Conservation (phyloP, 2,329 filamentous ascomycete species). For the Trichoderma sp. region DNA sequence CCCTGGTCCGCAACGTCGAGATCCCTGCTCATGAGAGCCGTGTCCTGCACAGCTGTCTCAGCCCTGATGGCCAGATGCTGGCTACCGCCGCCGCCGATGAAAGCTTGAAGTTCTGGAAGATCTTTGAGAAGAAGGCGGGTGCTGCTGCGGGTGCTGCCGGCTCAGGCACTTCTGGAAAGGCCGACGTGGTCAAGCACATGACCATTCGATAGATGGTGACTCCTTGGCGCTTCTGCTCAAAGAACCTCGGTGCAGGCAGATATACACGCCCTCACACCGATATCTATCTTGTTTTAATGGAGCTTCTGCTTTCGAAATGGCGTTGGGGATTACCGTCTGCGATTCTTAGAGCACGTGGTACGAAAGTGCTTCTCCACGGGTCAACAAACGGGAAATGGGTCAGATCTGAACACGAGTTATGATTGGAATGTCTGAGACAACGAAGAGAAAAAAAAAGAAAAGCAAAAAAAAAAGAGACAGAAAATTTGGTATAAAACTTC, state of each 20-base stretch:
- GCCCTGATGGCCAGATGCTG: slow-evolving; percentile 96
- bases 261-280: slow-evolving; percentile 43
- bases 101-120: slow-evolving; percentile 99
- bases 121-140: slow-evolving; percentile 98
- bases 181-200: slow-evolving; percentile 90
- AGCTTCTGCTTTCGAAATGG: slow-evolving; percentile 48
- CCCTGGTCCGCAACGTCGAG: slow-evolving; percentile 93
- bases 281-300: slow-evolving; percentile 35
- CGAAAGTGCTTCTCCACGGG: slow-evolving; percentile 49
- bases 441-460: background rate
- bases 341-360: slow-evolving; percentile 46
- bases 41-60: slow-evolving; percentile 93
- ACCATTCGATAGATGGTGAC: slow-evolving; percentile 68
- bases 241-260: slow-evolving; percentile 40
- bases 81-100: slow-evolving; percentile 95
- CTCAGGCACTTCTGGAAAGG: slow-evolving; percentile 70
- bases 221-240: slow-evolving; percentile 20
- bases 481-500: slow-evolving; percentile 6
- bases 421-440: slow-evolving; percentile 23
- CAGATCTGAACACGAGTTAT: slow-evolving; percentile 28
- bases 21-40: slow-evolving; percentile 96
- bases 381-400: slow-evolving; percentile 36
- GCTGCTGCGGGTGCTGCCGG: slow-evolving; percentile 61
- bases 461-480: background rate
- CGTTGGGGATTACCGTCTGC: slow-evolving; percentile 44